A percentile compares a stretch with the other conserved stretches of the same genome.
Evolutionary conservation across 805 yeast species (phyloP).

Genomic region (Clavispora phyllophila): DNA sequence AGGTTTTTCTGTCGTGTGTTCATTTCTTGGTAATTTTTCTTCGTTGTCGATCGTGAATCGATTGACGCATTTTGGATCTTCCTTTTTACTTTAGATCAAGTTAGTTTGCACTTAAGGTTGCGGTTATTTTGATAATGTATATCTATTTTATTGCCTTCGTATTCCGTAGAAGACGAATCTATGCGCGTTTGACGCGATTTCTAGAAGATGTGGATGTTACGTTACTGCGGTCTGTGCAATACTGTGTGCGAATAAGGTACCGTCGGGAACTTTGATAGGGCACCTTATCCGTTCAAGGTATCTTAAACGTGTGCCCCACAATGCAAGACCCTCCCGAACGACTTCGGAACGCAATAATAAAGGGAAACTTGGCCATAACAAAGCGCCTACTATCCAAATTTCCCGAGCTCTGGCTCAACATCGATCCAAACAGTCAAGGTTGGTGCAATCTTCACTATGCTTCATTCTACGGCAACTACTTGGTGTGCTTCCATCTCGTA

Average conservation of each 20-base stretch:
- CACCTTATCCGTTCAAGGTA: neutral
- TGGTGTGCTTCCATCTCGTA: conserved; percentile 57
- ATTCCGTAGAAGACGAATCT: neutral
- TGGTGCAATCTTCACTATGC: conserved; percentile 86
- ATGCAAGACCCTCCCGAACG: conserved; percentile 63
- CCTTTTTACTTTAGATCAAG: neutral
- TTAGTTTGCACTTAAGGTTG: neutral
- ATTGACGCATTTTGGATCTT: neutral
- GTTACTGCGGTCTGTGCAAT: neutral
- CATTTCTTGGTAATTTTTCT: neutral
- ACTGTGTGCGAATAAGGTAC: neutral
- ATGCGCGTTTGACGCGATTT: neutral
- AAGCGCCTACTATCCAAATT: conserved; percentile 59
- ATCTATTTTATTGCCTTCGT: neutral
- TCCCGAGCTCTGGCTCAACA: conserved; percentile 65
- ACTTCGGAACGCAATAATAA: conserved; percentile 61
- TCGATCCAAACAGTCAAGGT: conserved; percentile 61
- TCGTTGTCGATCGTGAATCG: neutral
- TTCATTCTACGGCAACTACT: conserved; percentile 64
- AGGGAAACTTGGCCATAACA: conserved; percentile 60
- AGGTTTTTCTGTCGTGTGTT: neutral
- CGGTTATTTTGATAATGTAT: neutral
- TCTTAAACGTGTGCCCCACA: neutral
- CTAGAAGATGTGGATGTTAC: neutral
- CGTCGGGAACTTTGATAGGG: neutral